These are phyloP conservation scores for Niveomyces coronatus DNA, from an alignment of 2,329 filamentous ascomycete species.

Conservation along the genomic window DNA sequence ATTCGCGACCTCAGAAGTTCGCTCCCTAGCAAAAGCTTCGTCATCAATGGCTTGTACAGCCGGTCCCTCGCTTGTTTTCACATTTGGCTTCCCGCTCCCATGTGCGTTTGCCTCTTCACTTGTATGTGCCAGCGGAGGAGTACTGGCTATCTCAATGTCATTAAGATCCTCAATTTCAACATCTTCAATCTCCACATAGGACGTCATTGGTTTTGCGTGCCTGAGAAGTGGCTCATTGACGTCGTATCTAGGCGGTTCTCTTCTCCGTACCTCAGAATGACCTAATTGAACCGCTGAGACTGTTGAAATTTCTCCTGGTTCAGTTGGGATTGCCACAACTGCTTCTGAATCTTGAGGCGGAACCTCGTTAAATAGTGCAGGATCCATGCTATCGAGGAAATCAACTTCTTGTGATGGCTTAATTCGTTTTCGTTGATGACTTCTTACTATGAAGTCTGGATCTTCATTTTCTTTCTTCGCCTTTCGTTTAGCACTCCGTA, in stretches of 20 bases:
- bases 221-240: constrained; percentile 38
- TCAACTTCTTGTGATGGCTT: constrained; percentile 18
- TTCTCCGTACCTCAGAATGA: constrained; percentile 13
- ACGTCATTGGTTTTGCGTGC: constrained; percentile 40
- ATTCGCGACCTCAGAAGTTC: background rate
- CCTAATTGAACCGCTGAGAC: constrained; percentile 11
- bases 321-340: too few relatives aligned
- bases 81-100: too few relatives aligned
- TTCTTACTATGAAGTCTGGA: constrained; percentile 40
- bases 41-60: background rate
- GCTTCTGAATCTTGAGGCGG: too few relatives aligned
- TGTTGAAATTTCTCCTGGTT: constrained; percentile 8
- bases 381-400: constrained; percentile 37
- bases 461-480: constrained; percentile 42
- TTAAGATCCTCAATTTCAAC: constrained; percentile 21
- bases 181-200: constrained; percentile 41
- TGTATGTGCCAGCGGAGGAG: background rate
- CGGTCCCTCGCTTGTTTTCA: background rate
- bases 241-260: constrained; percentile 23
- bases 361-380: constrained; percentile 34
- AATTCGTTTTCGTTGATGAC: constrained; percentile 31
- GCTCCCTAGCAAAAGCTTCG: background rate
- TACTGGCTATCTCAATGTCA: background rate
- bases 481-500: constrained; percentile 42
- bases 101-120: too few relatives aligned